Evolutionary conservation across 1,284 basidiomycete genomes (phyloP).

Genomic region (Cryptococcus sp.): DNA sequence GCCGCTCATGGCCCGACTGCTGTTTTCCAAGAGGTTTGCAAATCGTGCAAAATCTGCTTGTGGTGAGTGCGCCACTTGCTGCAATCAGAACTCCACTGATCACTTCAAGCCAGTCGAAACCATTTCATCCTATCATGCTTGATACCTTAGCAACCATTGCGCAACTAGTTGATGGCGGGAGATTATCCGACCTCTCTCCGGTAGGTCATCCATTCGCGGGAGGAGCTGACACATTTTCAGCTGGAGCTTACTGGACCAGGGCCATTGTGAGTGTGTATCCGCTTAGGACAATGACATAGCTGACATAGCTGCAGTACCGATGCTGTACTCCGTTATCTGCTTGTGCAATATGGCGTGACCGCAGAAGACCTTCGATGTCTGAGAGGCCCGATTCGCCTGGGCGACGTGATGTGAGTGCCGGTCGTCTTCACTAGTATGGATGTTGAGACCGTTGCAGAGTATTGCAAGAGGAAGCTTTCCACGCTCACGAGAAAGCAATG

Average conservation of each 20-base stretch:
- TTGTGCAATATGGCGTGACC: slow-evolving; percentile 41
- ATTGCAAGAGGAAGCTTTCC: slow-evolving; percentile 25
- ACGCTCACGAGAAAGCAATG: slow-evolving; percentile 20
- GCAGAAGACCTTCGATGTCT: slow-evolving; percentile 28
- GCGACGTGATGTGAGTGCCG: slow-evolving; percentile 39
- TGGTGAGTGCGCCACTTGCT: slow-evolving; percentile 17
- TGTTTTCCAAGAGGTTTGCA: slow-evolving; percentile 24
- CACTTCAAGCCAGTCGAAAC: slow-evolving; percentile 18
- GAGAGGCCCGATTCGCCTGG: slow-evolving; percentile 29
- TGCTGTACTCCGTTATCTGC: slow-evolving; percentile 37
- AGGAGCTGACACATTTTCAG: slow-evolving; percentile 8
- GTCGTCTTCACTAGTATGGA: background rate
- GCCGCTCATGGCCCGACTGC: slow-evolving; percentile 15
- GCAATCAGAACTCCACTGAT: background rate
- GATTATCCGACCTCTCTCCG: slow-evolving; percentile 9
- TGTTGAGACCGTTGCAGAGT: slow-evolving; percentile 7
- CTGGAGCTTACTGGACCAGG: slow-evolving; percentile 37
- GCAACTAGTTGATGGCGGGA: slow-evolving; percentile 12
- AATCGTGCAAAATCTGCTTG: slow-evolving; percentile 31
- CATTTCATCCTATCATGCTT: slow-evolving; percentile 37
- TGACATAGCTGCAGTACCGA: slow-evolving; percentile 25
- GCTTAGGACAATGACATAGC: background rate
- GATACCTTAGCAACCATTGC: slow-evolving; percentile 36
- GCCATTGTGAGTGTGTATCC: slow-evolving; percentile 20
- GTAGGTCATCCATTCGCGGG: background rate